These are phyloP conservation scores for Backusella psychrophila DNA, from an alignment of 192 early-diverging fungal species.

Conservation along the genomic window DNA sequence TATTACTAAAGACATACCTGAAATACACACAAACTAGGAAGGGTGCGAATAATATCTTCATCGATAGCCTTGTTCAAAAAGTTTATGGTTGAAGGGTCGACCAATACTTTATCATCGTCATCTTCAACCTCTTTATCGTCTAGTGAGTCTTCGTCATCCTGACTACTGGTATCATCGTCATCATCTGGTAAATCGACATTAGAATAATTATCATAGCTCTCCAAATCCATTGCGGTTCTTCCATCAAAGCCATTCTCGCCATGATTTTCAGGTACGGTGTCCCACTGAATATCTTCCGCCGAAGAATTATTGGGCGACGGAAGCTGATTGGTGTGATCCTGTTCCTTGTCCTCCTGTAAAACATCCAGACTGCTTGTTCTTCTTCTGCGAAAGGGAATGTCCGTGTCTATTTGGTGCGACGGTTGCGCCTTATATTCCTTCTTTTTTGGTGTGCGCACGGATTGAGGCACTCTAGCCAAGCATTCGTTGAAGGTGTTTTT, in stretches of 20 bases:
- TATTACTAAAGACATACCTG: slow-evolving; percentile 21
- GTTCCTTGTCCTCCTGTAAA: slow-evolving; percentile 9
- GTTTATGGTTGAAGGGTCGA: slow-evolving; percentile 9
- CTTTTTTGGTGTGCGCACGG: neutral
- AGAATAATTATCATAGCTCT: slow-evolving; percentile 7
- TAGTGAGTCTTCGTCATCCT: neutral
- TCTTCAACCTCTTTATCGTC: slow-evolving; percentile 12
- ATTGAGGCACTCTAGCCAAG: slow-evolving; percentile 14
- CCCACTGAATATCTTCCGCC: neutral
- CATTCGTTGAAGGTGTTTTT: slow-evolving; percentile 28
- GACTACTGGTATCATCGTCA: slow-evolving; percentile 8
- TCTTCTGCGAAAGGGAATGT: neutral
- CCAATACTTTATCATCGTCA: slow-evolving; percentile 6
- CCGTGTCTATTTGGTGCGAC: neutral
- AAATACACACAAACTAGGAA: slow-evolving; percentile 39
- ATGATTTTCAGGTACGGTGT: neutral
- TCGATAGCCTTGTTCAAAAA: slow-evolving; percentile 32
- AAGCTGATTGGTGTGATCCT: neutral
- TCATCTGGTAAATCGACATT: neutral
- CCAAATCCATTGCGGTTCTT: neutral
- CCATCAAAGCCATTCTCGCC: neutral
- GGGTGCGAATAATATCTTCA: slow-evolving; percentile 35
- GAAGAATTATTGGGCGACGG: neutral
- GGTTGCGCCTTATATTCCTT: neutral
- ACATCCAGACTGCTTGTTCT: slow-evolving; percentile 36